Conservation (phyloP, 2,329 filamentous ascomycete genomes). For the Botrytis tulipae region DNA sequence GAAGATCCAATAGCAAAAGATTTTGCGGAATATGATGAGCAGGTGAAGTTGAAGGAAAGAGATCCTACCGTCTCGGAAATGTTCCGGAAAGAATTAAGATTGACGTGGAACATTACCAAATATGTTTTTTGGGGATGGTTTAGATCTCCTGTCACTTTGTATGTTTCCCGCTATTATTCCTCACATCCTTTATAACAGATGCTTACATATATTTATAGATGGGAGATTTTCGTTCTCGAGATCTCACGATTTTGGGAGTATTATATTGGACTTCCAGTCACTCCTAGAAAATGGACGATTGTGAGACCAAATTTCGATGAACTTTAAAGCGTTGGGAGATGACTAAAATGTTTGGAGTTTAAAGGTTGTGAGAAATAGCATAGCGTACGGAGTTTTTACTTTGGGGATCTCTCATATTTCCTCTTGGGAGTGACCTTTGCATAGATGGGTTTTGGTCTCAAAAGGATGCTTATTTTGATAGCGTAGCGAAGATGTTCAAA, state of each 20-base stretch:
- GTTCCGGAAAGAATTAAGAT: conserved; percentile 61
- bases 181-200: not conserved
- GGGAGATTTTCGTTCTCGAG: conserved; percentile 54
- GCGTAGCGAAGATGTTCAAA: not conserved
- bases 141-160: conserved; percentile 66
- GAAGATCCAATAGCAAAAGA: conserved; percentile 43
- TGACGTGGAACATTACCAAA: conserved; percentile 61
- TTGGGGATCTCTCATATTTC: not conserved
- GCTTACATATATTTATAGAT: conserved; percentile 40
- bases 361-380: not conserved
- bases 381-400: conserved; percentile 18
- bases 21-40: conserved; percentile 42
- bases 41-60: conserved; percentile 35
- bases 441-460: not conserved
- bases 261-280: conserved; percentile 62
- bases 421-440: not conserved
- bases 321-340: conserved; percentile 35
- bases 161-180: conserved; percentile 42
- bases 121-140: conserved; percentile 71
- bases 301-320: conserved; percentile 42
- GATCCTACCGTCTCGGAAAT: conserved; percentile 50
- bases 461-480: not conserved
- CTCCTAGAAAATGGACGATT: conserved; percentile 52
- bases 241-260: conserved; percentile 55
- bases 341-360: not conserved